These are phyloP conservation scores for Cadophora luteo-olivacea DNA, from an alignment of 2,329 filamentous ascomycete species.

Conservation along the genomic window DNA sequence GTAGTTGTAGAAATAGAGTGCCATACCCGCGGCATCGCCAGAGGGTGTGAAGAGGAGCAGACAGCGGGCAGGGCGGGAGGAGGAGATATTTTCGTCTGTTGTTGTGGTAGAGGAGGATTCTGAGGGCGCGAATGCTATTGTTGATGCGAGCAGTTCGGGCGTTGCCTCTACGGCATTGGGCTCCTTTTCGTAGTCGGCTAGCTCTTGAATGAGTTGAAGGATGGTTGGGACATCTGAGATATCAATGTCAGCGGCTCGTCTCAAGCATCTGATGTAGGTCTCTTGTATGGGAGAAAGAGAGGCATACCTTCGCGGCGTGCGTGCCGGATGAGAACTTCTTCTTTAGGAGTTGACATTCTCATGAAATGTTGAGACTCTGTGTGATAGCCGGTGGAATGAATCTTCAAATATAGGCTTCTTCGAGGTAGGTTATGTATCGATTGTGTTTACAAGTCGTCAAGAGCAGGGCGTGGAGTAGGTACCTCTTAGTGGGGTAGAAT, in stretches of 20 bases:
- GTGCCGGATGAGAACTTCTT: conserved; percentile 54
- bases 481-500: conserved; percentile 10
- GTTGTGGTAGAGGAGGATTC: conserved; percentile 44
- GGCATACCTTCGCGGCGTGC: conserved; percentile 63
- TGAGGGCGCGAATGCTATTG: conserved; percentile 77
- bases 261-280: conserved; percentile 8
- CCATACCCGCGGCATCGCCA: conserved; percentile 71
- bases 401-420: not conserved
- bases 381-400: not conserved
- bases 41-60: conserved; percentile 65
- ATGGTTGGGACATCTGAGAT: conserved; percentile 79
- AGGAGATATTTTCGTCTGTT: conserved; percentile 56
- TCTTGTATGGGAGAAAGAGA: conserved; percentile 17
- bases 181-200: conserved; percentile 88
- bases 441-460: not conserved
- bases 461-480: not conserved
- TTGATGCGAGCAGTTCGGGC: conserved; percentile 71
- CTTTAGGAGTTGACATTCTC: conserved; percentile 34
- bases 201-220: conserved; percentile 79
- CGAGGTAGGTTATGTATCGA: not conserved
- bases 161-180: conserved; percentile 75
- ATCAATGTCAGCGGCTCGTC: not conserved
- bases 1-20: conserved; percentile 95
- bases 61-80: conserved; percentile 73
- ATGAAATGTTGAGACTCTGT: not conserved